phyloP scores from a whole-genome alignment of 768 basidiomycete genomes.

The Chiua virens region DNA sequence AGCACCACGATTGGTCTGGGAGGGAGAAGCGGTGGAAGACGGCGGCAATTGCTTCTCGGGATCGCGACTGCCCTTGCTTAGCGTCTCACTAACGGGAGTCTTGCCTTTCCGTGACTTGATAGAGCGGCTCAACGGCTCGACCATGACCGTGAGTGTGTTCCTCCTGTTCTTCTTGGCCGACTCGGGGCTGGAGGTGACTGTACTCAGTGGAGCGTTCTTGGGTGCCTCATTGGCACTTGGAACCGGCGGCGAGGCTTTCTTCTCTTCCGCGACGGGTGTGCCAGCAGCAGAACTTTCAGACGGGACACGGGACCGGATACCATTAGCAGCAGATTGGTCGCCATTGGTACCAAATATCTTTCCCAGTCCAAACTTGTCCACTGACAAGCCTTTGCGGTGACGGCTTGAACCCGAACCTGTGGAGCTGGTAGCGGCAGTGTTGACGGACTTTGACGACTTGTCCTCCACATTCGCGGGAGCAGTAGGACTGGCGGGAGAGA shows the following conservation, averaged over 20 bases:
- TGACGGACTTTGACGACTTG: constrained; percentile 29
- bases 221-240: constrained; percentile 17
- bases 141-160: constrained; percentile 87
- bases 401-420: constrained; percentile 48
- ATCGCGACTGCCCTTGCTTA: constrained; percentile 46
- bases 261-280: constrained; percentile 19
- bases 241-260: constrained; percentile 6
- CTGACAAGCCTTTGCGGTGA: constrained; percentile 66
- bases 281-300: constrained; percentile 39
- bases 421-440: constrained; percentile 24
- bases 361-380: constrained; percentile 77
- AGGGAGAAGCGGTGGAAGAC: constrained; percentile 32
- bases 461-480: constrained; percentile 30
- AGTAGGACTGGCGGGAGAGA: constrained; percentile 46
- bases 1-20: constrained; percentile 24
- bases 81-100: constrained; percentile 31
- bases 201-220: constrained; percentile 37
- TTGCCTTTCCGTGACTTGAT: constrained; percentile 38
- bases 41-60: constrained; percentile 35
- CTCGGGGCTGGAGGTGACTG: constrained; percentile 29
- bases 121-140: constrained; percentile 66
- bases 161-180: constrained; percentile 61
- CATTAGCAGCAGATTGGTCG: constrained; percentile 34
- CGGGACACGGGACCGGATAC: constrained; percentile 40
- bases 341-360: constrained; percentile 62